Evolutionary conservation across 345 rosid species (phyloP).

Genomic region (Arabidopsis thaliana): TAIR10.1 NC_003075.7:9611001-9611500

Average conservation of each 20-base stretch:
- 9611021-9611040: conserved; percentile 69
- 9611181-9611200: conserved; percentile 71
- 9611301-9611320: conserved; percentile 25
- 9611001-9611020: conserved; percentile 79
- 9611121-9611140: conserved; percentile 80
- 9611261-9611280: conserved; percentile 83
- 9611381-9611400: conserved; percentile 65
- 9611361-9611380: background rate
- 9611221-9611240: conserved; percentile 66
- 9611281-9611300: conserved; percentile 57
- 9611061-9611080: conserved; percentile 75
- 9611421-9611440: conserved; percentile 89
- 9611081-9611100: conserved; percentile 91
- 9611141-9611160: conserved; percentile 87
- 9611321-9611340: background rate
- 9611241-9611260: conserved; percentile 69
- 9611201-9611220: conserved; percentile 55
- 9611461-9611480: conserved; percentile 18
- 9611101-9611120: conserved; percentile 83
- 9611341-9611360: background rate
- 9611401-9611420: conserved; percentile 65
- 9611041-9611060: conserved; percentile 73
- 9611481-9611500: conserved; percentile 18
- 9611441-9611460: conserved; percentile 52
- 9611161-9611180: conserved; percentile 81